Conservation (phyloP, 2,329 filamentous ascomycete species). For the Cyphellophora europaea region DNA sequence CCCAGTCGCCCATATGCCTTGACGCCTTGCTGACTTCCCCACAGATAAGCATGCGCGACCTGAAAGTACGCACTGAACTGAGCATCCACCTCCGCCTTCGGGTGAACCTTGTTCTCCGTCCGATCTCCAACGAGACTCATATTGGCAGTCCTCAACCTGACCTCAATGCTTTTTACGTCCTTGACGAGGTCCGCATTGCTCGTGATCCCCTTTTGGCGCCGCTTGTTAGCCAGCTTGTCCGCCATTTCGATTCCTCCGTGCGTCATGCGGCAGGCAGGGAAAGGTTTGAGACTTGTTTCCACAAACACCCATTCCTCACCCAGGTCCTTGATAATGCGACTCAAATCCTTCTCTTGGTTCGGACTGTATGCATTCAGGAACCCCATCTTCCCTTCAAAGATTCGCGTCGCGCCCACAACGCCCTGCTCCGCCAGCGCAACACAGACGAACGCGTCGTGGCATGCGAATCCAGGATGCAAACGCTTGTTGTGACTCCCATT, state of each 20-base stretch:
- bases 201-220: slow-evolving; percentile 3
- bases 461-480: slow-evolving; percentile 29
- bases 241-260: slow-evolving; percentile 9
- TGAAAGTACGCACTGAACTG: slow-evolving; percentile 27
- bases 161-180: slow-evolving; percentile 7
- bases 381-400: slow-evolving; percentile 16
- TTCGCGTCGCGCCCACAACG: slow-evolving; percentile 18
- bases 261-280: slow-evolving; percentile 13
- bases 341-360: slow-evolving; percentile 9
- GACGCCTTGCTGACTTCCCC: slow-evolving; percentile 7
- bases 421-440: slow-evolving; percentile 26
- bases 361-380: slow-evolving; percentile 17
- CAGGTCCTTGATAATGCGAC: slow-evolving; percentile 4
- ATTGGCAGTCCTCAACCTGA: slow-evolving; percentile 11
- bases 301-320: slow-evolving; percentile 8
- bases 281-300: slow-evolving; percentile 11
- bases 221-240: slow-evolving; percentile 4
- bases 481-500: slow-evolving; percentile 31
- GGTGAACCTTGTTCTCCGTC: slow-evolving; percentile 25
- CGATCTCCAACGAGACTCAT: slow-evolving; percentile 22
- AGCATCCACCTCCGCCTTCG: slow-evolving; percentile 24
- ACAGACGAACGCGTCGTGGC: slow-evolving; percentile 29
- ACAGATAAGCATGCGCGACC: slow-evolving; percentile 19
- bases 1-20: slow-evolving; percentile 7
- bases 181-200: slow-evolving; percentile 4